Conservation (phyloP, 2,329 filamentous ascomycete genomes). For the Epichloe scottii region DNA sequence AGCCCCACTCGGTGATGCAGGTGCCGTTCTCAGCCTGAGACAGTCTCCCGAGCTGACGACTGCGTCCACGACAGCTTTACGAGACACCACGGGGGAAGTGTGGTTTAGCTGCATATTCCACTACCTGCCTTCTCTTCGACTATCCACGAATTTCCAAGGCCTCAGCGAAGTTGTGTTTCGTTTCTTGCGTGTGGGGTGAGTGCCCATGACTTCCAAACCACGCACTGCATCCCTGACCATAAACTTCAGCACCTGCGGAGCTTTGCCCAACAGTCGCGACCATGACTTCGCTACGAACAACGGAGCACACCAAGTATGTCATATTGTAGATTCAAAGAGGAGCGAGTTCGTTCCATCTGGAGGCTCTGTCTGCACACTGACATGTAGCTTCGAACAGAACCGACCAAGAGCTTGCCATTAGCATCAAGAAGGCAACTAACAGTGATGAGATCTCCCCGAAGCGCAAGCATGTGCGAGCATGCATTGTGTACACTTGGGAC, state of each 20-base stretch:
- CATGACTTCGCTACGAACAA: slow-evolving; percentile 21
- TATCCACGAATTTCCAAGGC: neutral
- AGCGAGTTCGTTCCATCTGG: neutral
- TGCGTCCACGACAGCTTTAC: neutral
- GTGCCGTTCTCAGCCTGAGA: neutral
- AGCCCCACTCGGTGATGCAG: slow-evolving; percentile 3
- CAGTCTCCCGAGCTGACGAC: neutral
- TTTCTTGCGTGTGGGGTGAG: neutral
- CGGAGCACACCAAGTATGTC: slow-evolving; percentile 25
- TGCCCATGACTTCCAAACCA: neutral
- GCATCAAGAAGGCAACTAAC: slow-evolving; percentile 59
- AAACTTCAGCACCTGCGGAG: slow-evolving; percentile 2
- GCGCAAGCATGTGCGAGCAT: slow-evolving; percentile 91
- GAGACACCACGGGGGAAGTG: neutral
- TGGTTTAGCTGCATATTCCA: neutral
- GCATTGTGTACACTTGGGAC: slow-evolving; percentile 98
- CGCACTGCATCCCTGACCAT: slow-evolving; percentile 1
- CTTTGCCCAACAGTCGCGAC: slow-evolving; percentile 7
- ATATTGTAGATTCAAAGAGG: neutral
- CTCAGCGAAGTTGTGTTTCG: neutral
- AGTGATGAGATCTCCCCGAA: slow-evolving; percentile 56
- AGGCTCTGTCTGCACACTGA: neutral
- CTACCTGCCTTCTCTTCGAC: neutral
- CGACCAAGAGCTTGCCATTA: slow-evolving; percentile 56
- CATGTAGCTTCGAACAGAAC: slow-evolving; percentile 31